Evolutionary conservation across 2,329 filamentous ascomycete genomes (phyloP).

Genomic region (Rugonectria rugulosa): DNA sequence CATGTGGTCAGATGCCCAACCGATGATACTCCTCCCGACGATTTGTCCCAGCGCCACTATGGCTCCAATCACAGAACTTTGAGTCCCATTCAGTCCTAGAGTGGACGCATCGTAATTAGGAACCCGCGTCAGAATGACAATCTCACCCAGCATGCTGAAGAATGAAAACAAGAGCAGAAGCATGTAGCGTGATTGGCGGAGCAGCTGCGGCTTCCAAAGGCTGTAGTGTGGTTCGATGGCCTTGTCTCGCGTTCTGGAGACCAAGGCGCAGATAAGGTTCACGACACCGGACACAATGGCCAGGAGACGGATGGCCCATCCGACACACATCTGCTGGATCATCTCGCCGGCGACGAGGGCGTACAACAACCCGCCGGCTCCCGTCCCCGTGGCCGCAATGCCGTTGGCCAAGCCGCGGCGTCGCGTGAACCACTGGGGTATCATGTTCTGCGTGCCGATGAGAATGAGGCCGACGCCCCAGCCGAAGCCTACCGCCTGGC

Average conservation of each 20-base stretch:
- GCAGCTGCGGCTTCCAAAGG: no score
- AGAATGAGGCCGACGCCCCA: constrained; percentile 68
- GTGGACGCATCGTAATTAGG: no score
- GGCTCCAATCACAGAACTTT: no score
- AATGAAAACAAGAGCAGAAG: no score
- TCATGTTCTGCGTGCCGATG: constrained; percentile 61
- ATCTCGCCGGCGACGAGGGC: background rate
- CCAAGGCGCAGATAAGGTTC: background rate
- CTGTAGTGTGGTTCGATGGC: background rate
- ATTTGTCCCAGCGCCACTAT: no score
- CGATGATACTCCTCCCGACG: no score
- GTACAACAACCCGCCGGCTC: background rate
- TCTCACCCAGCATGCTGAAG: no score
- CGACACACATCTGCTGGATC: background rate
- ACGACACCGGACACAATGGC: background rate
- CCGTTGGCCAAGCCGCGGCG: background rate
- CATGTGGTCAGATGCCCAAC: no score
- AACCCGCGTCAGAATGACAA: no score
- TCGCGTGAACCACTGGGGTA: constrained; percentile 65
- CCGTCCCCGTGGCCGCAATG: background rate
- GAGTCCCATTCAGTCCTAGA: no score
- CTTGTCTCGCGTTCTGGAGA: background rate
- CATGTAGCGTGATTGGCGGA: no score
- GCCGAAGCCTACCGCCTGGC: constrained; percentile 66
- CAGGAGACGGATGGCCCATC: background rate